phyloP scores from a whole-genome alignment of 345 rosid species.

The Gossypioides kirkii region DNA sequence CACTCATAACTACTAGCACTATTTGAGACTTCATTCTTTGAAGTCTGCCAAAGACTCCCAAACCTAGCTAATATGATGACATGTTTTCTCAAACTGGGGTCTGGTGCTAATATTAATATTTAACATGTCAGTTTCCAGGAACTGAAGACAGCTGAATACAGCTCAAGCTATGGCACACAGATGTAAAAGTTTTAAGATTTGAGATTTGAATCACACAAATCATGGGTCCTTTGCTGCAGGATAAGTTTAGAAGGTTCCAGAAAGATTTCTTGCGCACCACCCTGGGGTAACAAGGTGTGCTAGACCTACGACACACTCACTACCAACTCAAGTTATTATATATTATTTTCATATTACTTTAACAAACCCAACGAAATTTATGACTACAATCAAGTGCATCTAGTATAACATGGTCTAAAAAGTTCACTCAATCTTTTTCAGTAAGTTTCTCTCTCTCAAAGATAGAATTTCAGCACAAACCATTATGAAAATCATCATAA shows the following conservation, averaged over 20 bases:
- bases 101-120: background rate
- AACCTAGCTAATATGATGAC: background rate
- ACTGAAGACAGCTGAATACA: background rate
- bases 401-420: background rate
- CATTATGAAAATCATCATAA: background rate
- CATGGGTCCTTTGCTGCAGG: background rate
- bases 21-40: background rate
- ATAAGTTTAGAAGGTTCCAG: background rate
- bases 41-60: background rate
- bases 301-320: background rate
- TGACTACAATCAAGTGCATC: background rate
- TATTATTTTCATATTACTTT: background rate
- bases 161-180: background rate
- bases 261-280: background rate
- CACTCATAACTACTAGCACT: background rate
- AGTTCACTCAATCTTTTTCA: background rate
- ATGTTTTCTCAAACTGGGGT: background rate
- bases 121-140: background rate
- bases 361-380: background rate
- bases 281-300: background rate
- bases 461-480: background rate
- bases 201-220: background rate
- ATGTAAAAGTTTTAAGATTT: background rate
- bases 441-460: background rate
- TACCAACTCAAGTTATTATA: background rate